These are phyloP conservation scores for Aspergillus proliferans DNA, from an alignment of 2,329 filamentous ascomycete species.

Conservation along the genomic window DNA sequence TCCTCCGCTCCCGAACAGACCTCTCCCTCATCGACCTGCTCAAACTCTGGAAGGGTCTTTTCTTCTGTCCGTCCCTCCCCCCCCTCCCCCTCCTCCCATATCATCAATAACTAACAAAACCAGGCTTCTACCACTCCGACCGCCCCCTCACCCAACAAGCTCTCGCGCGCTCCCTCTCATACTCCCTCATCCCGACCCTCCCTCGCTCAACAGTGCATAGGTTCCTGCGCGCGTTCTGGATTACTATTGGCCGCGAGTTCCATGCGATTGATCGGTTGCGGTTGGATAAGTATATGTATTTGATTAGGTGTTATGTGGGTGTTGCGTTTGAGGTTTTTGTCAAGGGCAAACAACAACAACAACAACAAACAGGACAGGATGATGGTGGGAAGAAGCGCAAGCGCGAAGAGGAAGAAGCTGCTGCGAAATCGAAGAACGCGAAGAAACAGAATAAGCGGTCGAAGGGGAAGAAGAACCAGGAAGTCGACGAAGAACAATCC, in stretches of 20 bases:
- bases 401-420: conserved; percentile 19
- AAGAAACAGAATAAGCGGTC: conserved; percentile 24
- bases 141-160: conserved; percentile 79
- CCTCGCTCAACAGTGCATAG: conserved; percentile 41
- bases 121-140: conserved; percentile 86
- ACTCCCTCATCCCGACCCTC: conserved; percentile 56
- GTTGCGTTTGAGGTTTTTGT: conserved; percentile 54
- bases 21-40: conserved; percentile 66
- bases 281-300: conserved; percentile 87
- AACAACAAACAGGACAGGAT: conserved; percentile 4
- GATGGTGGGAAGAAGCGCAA: conserved; percentile 25
- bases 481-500: conserved; percentile 15
- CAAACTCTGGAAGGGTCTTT: conserved; percentile 92
- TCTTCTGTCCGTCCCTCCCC: conserved; percentile 53
- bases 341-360: conserved; percentile 17
- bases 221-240: conserved; percentile 62
- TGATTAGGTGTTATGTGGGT: conserved; percentile 71
- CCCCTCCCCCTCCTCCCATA: neutral
- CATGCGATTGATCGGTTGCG: conserved; percentile 65
- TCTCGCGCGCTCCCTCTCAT: conserved; percentile 71
- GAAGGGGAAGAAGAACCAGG: conserved; percentile 13
- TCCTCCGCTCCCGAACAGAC: conserved; percentile 59
- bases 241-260: conserved; percentile 64
- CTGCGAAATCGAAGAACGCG: conserved; percentile 16
- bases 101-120: neutral